Evolutionary conservation across 2,329 filamentous ascomycete genomes (phyloP), one percentile per base, ranked within the genome.

Genomic region (Raffaelea albimanens): DNA sequence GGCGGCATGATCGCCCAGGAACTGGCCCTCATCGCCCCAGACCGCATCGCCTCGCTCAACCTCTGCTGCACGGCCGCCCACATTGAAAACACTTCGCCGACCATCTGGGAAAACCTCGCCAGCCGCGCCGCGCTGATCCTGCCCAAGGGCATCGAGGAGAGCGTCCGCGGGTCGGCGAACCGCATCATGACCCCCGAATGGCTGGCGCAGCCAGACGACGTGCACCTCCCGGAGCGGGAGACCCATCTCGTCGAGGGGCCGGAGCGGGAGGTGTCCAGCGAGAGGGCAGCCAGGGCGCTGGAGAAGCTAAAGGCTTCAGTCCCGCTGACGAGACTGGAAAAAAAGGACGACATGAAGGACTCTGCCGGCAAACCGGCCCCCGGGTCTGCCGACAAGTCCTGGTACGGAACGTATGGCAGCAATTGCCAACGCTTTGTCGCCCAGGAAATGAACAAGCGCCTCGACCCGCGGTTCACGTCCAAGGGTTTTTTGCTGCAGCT

Each of bases 1-100:
- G 88, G 88, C 53, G 88, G 89, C 58, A 95, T 95, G 89, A 91
- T 95, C 57, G 80, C 86, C 2, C 89, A 95, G 64, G 89, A 95
- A 66, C 59, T 95, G 4, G 79, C 74, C 20, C 69, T 65, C 55
- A 62, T 70, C n/a, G 64, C 69, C 25, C 78, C 80, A 0, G 52
- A 65, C 13, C 68, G 75, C 42, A 61, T 86, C 46, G 66, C 68
- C 21, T 77, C 73, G 16, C 66, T 87, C 18, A 73, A 67, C 31
- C 71, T 87, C 3, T 64, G 82, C 52, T 80, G 74, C 61, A 85
- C 82, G 2, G 76, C 80, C 1, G 75, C 80, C 4, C 61, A 62
- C 31, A 70, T 84, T 49, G 74, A 80, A 52, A 80, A 80, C 64
- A 80, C 79, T 22, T 72, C 71, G 42, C 66, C 71, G n/a, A 82